phyloP scores from a whole-genome alignment of 2,329 filamentous ascomycete species.

The Claviceps maximensis region DNA sequence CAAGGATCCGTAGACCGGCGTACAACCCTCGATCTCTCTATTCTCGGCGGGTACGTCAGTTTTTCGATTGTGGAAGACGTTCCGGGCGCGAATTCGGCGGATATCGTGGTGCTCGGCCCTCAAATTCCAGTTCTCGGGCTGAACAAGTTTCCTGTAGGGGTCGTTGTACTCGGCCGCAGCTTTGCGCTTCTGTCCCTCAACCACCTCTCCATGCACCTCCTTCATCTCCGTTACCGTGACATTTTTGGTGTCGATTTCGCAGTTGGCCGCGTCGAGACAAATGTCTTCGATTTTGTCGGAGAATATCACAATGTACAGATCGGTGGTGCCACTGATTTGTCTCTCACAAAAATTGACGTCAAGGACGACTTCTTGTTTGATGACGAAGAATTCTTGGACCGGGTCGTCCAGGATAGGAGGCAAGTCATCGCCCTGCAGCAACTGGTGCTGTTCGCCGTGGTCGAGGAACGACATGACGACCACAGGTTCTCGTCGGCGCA shows the following conservation, averaged over 20 bases:
- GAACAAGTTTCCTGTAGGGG: constrained; percentile 51
- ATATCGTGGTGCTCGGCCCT: constrained; percentile 64
- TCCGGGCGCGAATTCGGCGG: constrained; percentile 52
- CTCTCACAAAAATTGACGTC: constrained; percentile 76
- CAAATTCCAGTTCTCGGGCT: constrained; percentile 48
- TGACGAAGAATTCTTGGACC: constrained; percentile 38
- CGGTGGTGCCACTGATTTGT: constrained; percentile 62
- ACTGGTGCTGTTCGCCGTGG: constrained; percentile 12
- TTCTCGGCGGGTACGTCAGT: constrained; percentile 41
- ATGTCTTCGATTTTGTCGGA: constrained; percentile 45
- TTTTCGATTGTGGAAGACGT: constrained; percentile 35
- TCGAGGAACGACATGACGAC: constrained; percentile 5
- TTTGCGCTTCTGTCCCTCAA: constrained; percentile 24
- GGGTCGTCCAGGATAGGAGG: constrained; percentile 22
- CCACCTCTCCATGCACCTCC: constrained; percentile 21
- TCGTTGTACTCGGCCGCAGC: constrained; percentile 40
- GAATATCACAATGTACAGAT: constrained; percentile 62
- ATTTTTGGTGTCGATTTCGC: constrained; percentile 39
- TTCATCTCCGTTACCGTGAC: constrained; percentile 35
- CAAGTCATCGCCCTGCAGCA: constrained; percentile 20
- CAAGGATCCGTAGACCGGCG: constrained; percentile 41
- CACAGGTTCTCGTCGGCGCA: background rate
- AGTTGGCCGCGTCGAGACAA: constrained; percentile 48
- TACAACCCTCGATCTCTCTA: constrained; percentile 41
- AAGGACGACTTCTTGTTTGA: constrained; percentile 78